phyloP scores from a whole-genome alignment of 768 basidiomycete species.

The Gymnopilus junonius region DNA sequence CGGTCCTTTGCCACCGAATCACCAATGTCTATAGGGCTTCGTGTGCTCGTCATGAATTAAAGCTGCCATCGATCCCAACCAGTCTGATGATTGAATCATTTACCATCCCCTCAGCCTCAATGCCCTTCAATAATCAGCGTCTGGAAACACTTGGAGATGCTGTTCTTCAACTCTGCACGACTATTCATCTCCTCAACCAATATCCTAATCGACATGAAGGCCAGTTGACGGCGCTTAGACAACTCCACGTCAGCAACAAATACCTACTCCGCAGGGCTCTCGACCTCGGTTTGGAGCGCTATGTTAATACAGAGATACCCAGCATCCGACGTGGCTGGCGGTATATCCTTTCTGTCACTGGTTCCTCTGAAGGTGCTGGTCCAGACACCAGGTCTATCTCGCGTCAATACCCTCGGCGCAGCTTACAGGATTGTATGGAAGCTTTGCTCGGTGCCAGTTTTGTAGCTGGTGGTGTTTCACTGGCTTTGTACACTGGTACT shows the following conservation, averaged over 20 bases:
- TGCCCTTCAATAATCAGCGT: conserved; percentile 80
- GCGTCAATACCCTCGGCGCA: conserved; percentile 64
- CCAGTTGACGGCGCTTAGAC: conserved; percentile 69
- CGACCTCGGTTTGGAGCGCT: conserved; percentile 63
- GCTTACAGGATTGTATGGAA: conserved; percentile 90
- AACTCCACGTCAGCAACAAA: conserved; percentile 69
- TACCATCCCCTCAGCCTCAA: conserved; percentile 67
- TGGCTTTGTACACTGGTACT: conserved; percentile 67
- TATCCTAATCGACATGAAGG: conserved; percentile 85
- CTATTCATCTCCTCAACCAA: conserved; percentile 77
- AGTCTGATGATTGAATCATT: conserved; percentile 72
- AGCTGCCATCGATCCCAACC: conserved; percentile 62
- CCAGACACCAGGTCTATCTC: conserved; percentile 33
- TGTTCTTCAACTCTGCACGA: conserved; percentile 76
- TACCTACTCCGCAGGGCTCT: conserved; percentile 71
- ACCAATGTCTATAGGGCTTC: conserved; percentile 67
- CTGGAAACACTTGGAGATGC: conserved; percentile 89
- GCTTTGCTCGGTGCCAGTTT: conserved; percentile 82
- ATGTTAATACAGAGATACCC: conserved; percentile 62
- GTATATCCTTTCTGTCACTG: conserved; percentile 46
- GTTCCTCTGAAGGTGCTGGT: conserved; percentile 11
- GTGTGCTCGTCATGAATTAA: conserved; percentile 53
- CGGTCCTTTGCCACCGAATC: conserved; percentile 68
- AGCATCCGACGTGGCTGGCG: conserved; percentile 65
- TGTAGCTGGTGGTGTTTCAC: conserved; percentile 69